Evolutionary conservation across 805 yeast genomes (phyloP).

Genomic region (Candida sanyiensis): DNA sequence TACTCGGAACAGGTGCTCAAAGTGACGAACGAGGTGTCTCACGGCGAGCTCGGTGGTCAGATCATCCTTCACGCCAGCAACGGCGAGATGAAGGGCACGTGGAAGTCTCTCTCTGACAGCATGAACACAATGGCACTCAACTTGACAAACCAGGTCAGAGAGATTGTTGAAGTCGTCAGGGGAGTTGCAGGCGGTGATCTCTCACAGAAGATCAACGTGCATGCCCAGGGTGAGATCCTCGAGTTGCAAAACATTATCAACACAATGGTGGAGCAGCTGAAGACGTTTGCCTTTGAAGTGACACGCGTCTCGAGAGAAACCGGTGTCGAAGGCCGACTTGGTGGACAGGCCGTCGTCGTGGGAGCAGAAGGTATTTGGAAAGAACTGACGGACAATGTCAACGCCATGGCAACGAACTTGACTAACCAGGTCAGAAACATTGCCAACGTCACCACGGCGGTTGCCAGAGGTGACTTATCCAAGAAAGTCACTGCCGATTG

Average conservation of each 20-base stretch:
- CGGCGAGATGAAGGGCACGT: constrained; percentile 60
- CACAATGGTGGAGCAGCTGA: constrained; percentile 82
- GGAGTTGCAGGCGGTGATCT: constrained; percentile 90
- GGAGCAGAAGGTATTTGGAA: constrained; percentile 88
- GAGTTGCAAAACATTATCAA: constrained; percentile 82
- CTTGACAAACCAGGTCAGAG: constrained; percentile 81
- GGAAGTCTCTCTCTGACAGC: constrained; percentile 80
- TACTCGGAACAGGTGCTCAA: constrained; percentile 54
- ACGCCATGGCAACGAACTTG: constrained; percentile 84
- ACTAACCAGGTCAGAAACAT: constrained; percentile 86
- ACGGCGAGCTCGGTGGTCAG: constrained; percentile 86
- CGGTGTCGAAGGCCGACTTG: constrained; percentile 81
- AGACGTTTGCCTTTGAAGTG: constrained; percentile 85
- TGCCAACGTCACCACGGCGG: constrained; percentile 82
- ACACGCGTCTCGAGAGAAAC: constrained; percentile 85
- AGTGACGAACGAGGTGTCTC: constrained; percentile 85
- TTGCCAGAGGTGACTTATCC: constrained; percentile 82
- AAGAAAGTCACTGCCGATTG: constrained; percentile 86
- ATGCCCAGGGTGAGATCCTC: constrained; percentile 84
- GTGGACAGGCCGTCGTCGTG: constrained; percentile 81
- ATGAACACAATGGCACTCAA: constrained; percentile 87
- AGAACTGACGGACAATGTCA: constrained; percentile 82
- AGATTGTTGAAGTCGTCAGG: constrained; percentile 85
- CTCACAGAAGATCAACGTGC: constrained; percentile 76
- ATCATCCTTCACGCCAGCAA: constrained; percentile 65